Evolutionary conservation across 805 yeast species (phyloP), one percentile per base, ranked within the genome.

Genomic region (Spencermartinsiella europaea): DNA sequence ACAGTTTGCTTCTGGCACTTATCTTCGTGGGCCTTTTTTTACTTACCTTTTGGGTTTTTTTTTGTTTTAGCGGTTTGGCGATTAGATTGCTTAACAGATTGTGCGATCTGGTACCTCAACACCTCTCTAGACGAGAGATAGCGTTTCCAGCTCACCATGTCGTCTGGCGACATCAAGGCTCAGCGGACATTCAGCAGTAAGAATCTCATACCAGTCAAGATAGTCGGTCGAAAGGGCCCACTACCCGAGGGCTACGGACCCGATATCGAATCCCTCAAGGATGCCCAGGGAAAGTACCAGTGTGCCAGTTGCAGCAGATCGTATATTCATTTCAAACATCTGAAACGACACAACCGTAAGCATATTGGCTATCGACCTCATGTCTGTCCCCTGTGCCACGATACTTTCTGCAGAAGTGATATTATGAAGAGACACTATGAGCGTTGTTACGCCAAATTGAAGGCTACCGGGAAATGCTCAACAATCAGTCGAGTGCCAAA

Each of bases 331-430:
- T 80, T 86, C 8, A 93, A 85, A 59, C 95, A 86, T 65, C 70
- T 85, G 55, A 90, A 90, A 8, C 71, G 95, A 48, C 95, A 85
- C 65, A 78, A 83, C 42, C 67, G 91, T 41, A 83, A 83, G 55
- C 95, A 86, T 63, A 86, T 95, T 0, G 95, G 95, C 22, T 90
- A 84, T 60, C 66, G 91, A 50, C 95, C 95, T 0, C 85, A 83
- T 61, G 79, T 84, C 45, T 86, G 95, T 61, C 79, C 78, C 22
- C 77, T 77, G 58, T 86, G 95, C 61, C 64, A 77, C 12, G 50
- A 42, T 21, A 42, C 49, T 10, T 57, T 56, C 31, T 46, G 50
- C 21, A 44, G 61, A 28, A 50, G 56, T 33, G 61, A 57, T 44
- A 51, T 51, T 14, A 27, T 50, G 41, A 52, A 50, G 39, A 42